A percentile compares a stretch with the other conserved stretches of the same genome.
phyloP scores from a whole-genome alignment of 331 rosid genomes.

The Pyrus hybrid region DNA sequence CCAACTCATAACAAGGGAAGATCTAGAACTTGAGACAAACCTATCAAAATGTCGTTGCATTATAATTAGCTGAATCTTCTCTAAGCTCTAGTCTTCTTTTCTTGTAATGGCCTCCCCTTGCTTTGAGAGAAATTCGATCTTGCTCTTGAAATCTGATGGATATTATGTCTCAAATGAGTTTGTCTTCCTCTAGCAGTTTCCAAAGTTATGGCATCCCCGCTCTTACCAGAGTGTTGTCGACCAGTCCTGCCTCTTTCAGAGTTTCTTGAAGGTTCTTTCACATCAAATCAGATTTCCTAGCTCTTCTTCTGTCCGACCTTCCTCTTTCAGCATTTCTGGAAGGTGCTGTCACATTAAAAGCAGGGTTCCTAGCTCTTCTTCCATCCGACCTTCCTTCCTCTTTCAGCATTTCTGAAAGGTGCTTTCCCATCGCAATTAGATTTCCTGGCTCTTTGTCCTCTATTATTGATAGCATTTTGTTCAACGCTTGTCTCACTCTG shows the following conservation, averaged over 20 bases:
- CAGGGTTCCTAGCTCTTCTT: conserved; percentile 11
- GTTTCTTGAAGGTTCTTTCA: conserved; percentile 17
- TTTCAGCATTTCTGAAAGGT: conserved; percentile 9
- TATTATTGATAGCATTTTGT: conserved; percentile 6
- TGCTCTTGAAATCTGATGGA: neutral
- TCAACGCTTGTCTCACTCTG: conserved; percentile 1
- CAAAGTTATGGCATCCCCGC: neutral
- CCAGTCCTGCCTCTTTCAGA: conserved; percentile 17
- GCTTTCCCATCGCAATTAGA: conserved; percentile 1
- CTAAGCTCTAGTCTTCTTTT: neutral
- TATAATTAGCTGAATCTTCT: neutral
- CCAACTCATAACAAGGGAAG: neutral
- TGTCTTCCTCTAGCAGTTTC: conserved; percentile 17
- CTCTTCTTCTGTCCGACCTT: conserved; percentile 13
- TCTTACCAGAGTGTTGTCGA: conserved; percentile 7
- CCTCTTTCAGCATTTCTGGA: conserved; percentile 22
- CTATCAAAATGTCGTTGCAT: neutral
- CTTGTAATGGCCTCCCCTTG: neutral
- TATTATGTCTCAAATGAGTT: neutral
- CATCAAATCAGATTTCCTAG: conserved; percentile 9
- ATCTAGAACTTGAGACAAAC: neutral
- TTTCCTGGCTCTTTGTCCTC: conserved; percentile 19
- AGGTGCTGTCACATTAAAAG: conserved; percentile 2
- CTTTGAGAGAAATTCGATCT: neutral
- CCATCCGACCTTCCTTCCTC: conserved; percentile 20